Evolutionary conservation across 164 flowering plant genomes (phyloP), one percentile per base, ranked within the genome.

Genomic region (Nymphaea thermarum): DNA sequence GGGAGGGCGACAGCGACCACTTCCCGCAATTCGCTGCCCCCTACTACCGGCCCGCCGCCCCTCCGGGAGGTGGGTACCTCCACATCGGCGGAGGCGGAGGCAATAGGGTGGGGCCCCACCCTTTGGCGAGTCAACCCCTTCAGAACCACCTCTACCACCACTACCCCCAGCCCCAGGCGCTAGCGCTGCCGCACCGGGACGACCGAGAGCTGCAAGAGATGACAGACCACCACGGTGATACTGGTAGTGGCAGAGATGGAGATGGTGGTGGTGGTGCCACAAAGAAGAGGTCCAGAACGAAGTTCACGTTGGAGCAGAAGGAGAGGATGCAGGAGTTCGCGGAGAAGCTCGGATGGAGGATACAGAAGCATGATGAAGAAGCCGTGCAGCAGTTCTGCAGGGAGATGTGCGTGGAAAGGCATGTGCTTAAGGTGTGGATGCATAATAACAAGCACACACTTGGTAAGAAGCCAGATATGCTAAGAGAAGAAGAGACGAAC

Each of bases 341-440:
- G 5, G 95, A 89, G 81, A 79, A 59, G 55, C 18, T 87, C 3
- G 95, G 88, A 51, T 88, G 94, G 94, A 72, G 89, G 67, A 85
- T 88, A 16, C 91, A 88, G 77, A 83, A 83, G 76, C 89, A 85
- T 43, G 91, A 89, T 42, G 95, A 87, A 41, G 85, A 72, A 0
- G 78, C 79, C 0, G 91, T 87, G 71, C 86, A 84, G 77, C 80
- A 75, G 70, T 89, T 89, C 65, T 85, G 91, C 63, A 45, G 44
- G 10, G 91, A 87, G 67, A 77, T 74, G 3, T 60, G 80, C 3
- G 80, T 89, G 17, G 81, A 68, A 67, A 72, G 88, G 8, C 85
- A 84, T 12, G 91, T 89, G 18, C 83, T 89, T 43, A 89, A 89
- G 81, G 95, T 89, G 2, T 89, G 95, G 95, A 87, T 89, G 91